Base-by-base conservation (phyloP, 2,329 filamentous ascomycete species). In the Phyllosticta citriasiana region DNA sequence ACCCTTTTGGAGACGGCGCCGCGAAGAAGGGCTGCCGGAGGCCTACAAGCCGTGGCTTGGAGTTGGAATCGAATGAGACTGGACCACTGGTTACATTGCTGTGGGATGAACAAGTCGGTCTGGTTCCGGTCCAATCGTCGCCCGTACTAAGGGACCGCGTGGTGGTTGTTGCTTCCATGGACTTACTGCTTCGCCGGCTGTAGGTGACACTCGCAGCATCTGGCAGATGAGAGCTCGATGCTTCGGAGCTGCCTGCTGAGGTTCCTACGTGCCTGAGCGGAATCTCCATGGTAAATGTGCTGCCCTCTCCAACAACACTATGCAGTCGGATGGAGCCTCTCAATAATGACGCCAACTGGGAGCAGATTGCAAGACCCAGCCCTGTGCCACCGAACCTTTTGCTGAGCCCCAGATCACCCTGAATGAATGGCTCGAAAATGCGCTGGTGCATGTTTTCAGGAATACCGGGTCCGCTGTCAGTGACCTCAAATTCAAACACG, bases 351-450 rank as follows among this genome's bases (percentile, higher is more conserved):
- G 91, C 89, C 47, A 97, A 78, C 71, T 97, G 92, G 22, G 89
- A 87, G 74, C 91, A 96, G 67, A 97, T 97, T 69, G 88, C 93
- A 60, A 97, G 74, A 1, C 92, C 92, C 1, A 96, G 78, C 3
- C 92, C 92, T 0, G 92, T 96, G 16, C 92, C 92, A 19, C 91
- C 91, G 70, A 87, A 95, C 69, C 94, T 94, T 73, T 91, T 95
- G 77, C 88, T 95, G 16, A 97, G 76, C 0, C 91, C 89, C 1
- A 94, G 77, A 70, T 96, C 91, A n/a, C 89, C 92, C 73, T 97
- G 92, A 0, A 96, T 89, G 69, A 97, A 97, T 0, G 92, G 92
- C 72, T 96, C 92, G 70, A 97, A 97, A 9, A 97, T 90, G 66
- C 87, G 87, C 61, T 89, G 80, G 67, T 91, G 90, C 72, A 95